These are phyloP conservation scores for Leccinum variicolor DNA, from an alignment of 768 basidiomycete species.

Conservation along the genomic window DNA sequence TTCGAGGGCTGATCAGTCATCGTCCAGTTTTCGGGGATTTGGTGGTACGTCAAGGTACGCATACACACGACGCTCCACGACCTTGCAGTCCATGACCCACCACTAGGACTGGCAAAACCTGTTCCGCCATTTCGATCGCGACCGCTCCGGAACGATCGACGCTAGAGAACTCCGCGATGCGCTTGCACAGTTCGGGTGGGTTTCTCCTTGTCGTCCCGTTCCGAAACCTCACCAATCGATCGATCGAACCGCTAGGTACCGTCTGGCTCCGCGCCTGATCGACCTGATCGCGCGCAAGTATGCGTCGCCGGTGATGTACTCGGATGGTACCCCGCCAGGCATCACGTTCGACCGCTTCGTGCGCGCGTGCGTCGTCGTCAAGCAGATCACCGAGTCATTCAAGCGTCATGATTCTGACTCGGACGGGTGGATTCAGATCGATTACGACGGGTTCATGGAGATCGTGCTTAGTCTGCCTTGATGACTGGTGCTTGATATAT, in stretches of 20 bases:
- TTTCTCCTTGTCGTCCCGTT: not conserved
- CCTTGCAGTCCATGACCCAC: not conserved
- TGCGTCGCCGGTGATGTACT: constrained; percentile 39
- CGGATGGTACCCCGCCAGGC: constrained; percentile 42
- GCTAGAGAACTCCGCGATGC: constrained; percentile 63
- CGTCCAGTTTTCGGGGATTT: constrained; percentile 63
- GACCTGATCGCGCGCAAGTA: constrained; percentile 75
- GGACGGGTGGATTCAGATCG: constrained; percentile 51
- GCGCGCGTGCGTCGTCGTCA: constrained; percentile 78
- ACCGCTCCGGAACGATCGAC: constrained; percentile 79
- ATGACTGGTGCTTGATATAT: constrained; percentile 2
- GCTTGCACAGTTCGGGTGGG: constrained; percentile 68
- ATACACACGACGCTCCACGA: not conserved
- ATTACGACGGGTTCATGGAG: constrained; percentile 54
- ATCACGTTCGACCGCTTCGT: constrained; percentile 88
- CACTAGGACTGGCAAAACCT: constrained; percentile 77
- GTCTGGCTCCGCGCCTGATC: constrained; percentile 64
- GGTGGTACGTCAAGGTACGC: constrained; percentile 71
- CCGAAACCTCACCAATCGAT: not conserved
- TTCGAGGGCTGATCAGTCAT: not conserved
- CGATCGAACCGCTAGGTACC: constrained; percentile 41
- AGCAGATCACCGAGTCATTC: constrained; percentile 74
- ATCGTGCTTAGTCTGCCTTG: constrained; percentile 46
- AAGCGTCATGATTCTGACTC: constrained; percentile 59
- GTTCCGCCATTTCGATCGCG: constrained; percentile 82